Evolutionary conservation across 352 stramenopile genomes (phyloP), one percentile per base, ranked within the genome.

Genomic region (Globisporangium acanthophoron): DNA sequence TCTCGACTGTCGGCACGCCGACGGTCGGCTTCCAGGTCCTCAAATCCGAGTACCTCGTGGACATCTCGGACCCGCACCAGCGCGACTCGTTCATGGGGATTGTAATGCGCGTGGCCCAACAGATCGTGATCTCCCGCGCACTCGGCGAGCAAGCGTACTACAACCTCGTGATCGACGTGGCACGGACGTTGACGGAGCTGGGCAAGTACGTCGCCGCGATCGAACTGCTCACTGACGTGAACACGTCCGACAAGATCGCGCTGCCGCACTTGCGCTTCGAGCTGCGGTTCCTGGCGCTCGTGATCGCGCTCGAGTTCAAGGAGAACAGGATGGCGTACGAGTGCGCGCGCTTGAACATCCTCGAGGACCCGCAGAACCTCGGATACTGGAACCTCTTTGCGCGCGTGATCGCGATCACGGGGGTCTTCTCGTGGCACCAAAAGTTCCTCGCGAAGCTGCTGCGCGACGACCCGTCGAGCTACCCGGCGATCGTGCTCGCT

Each of bases 281-380:
- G 59, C 51, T 94, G 20, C 80, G 85, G 6, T 94, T 94, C 52
- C 63, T 92, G 20, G 85, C 85, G 9, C 71, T 94, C n/a, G 78
- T 90, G 39, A 90, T 92, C 20, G 78, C 85, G 12, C 71, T 94
- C 24, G 80, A 92, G 56, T 92, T 92, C 56, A 88, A 88, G 54
- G 85, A 94, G 50, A 85, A 88, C 49, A 82, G 85, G 37, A 94
- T 94, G 85, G 85, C 85, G 18, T 94, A 94, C 64, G 85, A 94
- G 57, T 94, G 85, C 52, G 85, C 83, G 18, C 77, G 82, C 20
- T 69, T 94, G 27, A 94, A 94, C 70, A 88, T 94, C 61, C 82
- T 94, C 64, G 85, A 94, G 64, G 85, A 92, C 40, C 83, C 82
- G 0, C 67, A 79, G 21, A 87, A 94, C 54, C 63, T 91, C 5